Evolutionary conservation across 2,329 filamentous ascomycete genomes (phyloP).

Genomic region (Eutypella sp.): DNA sequence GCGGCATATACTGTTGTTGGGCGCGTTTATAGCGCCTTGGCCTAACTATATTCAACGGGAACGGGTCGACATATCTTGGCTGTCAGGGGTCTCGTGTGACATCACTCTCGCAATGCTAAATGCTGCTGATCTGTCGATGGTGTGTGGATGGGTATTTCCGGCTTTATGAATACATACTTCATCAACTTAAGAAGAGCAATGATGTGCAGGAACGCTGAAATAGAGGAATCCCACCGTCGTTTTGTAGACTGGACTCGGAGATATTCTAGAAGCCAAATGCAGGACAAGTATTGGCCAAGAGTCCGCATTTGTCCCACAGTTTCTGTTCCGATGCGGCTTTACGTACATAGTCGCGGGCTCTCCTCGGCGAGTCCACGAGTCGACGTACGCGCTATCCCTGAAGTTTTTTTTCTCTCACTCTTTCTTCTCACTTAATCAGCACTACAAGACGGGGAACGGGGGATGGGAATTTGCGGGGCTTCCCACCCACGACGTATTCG

Average conservation of each 20-base stretch:
- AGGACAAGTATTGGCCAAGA: not conserved
- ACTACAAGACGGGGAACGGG: not conserved
- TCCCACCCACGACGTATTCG: not conserved
- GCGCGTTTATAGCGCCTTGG: not conserved
- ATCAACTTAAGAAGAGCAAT: not conserved
- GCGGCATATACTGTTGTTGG: not conserved
- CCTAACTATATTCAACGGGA: not conserved
- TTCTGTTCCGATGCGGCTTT: not conserved
- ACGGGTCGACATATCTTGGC: not conserved
- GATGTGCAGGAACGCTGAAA: not conserved
- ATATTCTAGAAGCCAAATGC: not conserved
- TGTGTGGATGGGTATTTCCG: not conserved
- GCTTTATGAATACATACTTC: not conserved
- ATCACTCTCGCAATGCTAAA: not conserved
- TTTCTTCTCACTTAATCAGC: not conserved
- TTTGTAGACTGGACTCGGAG: not conserved
- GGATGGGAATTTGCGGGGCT: not conserved
- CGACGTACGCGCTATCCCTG: not conserved
- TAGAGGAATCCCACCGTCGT: not conserved
- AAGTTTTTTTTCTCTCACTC: not conserved
- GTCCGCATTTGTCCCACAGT: not conserved
- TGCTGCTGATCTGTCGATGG: no score
- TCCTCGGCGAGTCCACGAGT: conserved; percentile 1
- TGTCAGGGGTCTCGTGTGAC: not conserved
- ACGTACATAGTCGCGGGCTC: conserved; percentile 1